Base-by-base conservation (phyloP, 1,139 yeast species). In the Debaryomyces udenii region DNA sequence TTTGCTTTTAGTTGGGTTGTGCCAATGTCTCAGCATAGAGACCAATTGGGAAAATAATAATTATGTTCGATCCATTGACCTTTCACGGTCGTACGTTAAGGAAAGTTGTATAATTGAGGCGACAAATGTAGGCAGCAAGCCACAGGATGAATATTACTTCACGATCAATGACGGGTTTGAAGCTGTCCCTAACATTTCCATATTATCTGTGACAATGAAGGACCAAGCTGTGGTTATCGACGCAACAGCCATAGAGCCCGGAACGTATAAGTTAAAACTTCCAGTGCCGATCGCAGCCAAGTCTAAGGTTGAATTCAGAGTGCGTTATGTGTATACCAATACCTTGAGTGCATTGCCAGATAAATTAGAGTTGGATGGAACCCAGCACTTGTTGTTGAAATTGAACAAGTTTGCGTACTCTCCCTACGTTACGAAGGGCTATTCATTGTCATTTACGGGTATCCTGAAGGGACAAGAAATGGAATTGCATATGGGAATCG, bases 261-360 rank as follows among this genome's bases (percentile, higher is more conserved):
- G 64, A 32, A 51, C 68, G 40, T 66, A 56, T 46, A 76, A 74
- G 52, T 75, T 78, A 53, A 65, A 68, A 45, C 56, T 89, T 24
- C 86, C 90, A 14, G 69, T 70, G 40, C 86, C 94, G 27, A 64
- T 91, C 43, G 77, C 84, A 5, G 87, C 95, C 17, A 79, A 80
- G 30, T 73, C 81, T 13, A 64, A 67, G 35, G 59, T 74, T 35
- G 68, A 72, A 30, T 53, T 93, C 42, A 65, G 69, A 33, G 63
- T 85, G n/a, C 76, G 80, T 27, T 67, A 75, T 46, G 79, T 83
- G 4, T 69, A 79, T 48, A 70, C 78, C 32, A 69, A 74, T 42
- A 62, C 69, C 11, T 56, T 83, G 39, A 49, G 52, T 36, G 87
- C 97, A 33, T 63, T 79, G 42, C 98, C 98, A 3, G 74, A 72